A percentile compares a stretch with the other conserved stretches of the same genome.
These are phyloP conservation scores for Heliocybe sulcata DNA, from an alignment of 1,284 basidiomycete genomes.

Conservation along the genomic window DNA sequence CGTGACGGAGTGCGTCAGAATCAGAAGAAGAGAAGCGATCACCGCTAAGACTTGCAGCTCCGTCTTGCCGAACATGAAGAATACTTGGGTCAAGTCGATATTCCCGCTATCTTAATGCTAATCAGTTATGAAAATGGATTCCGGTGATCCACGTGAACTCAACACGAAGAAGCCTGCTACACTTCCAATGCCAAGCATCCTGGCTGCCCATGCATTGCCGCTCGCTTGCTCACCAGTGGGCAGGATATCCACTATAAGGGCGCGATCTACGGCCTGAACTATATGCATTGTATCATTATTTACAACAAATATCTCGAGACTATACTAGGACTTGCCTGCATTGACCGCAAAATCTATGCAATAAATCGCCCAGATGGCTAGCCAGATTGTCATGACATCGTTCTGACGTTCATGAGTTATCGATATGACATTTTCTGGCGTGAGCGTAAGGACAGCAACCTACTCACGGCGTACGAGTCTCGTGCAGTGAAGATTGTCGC, in stretches of 20 bases:
- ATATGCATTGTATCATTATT: slow-evolving; percentile 4
- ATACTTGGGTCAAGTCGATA: slow-evolving; percentile 54
- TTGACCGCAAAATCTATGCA: slow-evolving; percentile 93
- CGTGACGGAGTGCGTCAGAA: slow-evolving; percentile 50
- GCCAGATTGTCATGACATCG: slow-evolving; percentile 56
- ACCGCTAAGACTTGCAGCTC: slow-evolving; percentile 75
- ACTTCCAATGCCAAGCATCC: slow-evolving; percentile 80
- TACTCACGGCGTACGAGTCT: slow-evolving; percentile 19
- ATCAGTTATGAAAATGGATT: not conserved
- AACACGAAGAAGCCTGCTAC: slow-evolving; percentile 86
- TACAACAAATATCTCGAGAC: not conserved
- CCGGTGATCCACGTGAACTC: not conserved
- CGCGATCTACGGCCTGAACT: slow-evolving; percentile 82
- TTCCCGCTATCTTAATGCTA: slow-evolving; percentile 48
- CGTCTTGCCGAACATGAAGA: slow-evolving; percentile 70
- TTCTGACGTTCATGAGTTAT: slow-evolving; percentile 34
- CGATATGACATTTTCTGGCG: not conserved
- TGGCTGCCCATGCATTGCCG: slow-evolving; percentile 93
- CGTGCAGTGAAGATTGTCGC: slow-evolving; percentile 50
- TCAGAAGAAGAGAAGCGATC: slow-evolving; percentile 44
- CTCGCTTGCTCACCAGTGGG: slow-evolving; percentile 70
- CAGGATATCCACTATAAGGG: slow-evolving; percentile 68
- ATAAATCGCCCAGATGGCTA: slow-evolving; percentile 85
- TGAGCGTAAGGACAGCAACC: not conserved
- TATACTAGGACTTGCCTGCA: slow-evolving; percentile 43